Evolutionary conservation across 2,329 filamentous ascomycete genomes (phyloP).

Genomic region (Pseudogymnoascus sp.): DNA sequence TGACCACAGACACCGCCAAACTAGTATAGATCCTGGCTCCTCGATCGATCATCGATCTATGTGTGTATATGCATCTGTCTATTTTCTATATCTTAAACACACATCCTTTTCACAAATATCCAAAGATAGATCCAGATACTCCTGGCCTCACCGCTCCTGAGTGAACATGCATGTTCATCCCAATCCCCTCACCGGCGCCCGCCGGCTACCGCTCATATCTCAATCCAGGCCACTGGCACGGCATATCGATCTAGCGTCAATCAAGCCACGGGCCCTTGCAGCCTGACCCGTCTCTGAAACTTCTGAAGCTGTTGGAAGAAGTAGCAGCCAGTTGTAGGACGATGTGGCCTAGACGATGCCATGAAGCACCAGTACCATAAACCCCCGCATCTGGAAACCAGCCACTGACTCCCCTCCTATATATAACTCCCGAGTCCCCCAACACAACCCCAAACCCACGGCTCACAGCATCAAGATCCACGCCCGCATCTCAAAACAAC

Average conservation of each 20-base stretch:
- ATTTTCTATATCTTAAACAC: background rate
- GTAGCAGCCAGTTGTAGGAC: background rate
- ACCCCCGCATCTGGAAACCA: background rate
- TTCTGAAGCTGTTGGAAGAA: background rate
- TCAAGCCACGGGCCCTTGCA: background rate
- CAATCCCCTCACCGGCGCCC: background rate
- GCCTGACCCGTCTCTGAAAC: background rate
- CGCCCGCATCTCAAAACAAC: background rate
- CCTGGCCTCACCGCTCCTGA: background rate
- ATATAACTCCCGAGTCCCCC: slow-evolving; percentile 1
- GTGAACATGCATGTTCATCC: background rate
- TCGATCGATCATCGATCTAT: background rate
- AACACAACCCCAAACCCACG: background rate
- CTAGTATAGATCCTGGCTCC: background rate
- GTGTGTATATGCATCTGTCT: background rate
- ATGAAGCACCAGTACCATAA: background rate
- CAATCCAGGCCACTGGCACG: background rate
- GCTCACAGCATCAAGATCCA: background rate
- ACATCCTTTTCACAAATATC: background rate
- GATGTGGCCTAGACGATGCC: background rate
- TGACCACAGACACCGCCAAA: background rate
- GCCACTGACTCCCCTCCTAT: background rate
- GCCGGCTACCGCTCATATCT: background rate
- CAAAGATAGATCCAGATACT: background rate
- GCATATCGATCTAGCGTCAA: background rate